Percentiles rank a stretch among this genome's conserved stretches.
phyloP scores from a whole-genome alignment of 345 rosid genomes.

The Populus pruinosa region DNA sequence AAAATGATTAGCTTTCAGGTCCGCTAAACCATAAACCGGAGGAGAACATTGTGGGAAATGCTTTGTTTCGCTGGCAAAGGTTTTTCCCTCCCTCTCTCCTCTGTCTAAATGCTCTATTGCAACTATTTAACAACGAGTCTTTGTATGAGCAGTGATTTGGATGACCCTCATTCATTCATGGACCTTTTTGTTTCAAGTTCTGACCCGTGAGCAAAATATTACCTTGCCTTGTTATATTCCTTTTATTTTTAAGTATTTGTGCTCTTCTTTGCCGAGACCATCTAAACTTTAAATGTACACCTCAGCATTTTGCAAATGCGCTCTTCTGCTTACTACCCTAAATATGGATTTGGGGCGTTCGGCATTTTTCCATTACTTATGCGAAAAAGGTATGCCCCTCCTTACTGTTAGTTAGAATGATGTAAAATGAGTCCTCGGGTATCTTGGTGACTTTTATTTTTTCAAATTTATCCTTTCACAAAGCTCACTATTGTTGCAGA shows the following conservation, averaged over 20 bases:
- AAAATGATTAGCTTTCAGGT: slow-evolving; percentile 56
- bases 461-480: slow-evolving; percentile 12
- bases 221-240: background rate
- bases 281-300: background rate
- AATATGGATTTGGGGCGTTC: slow-evolving; percentile 77
- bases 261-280: background rate
- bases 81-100: background rate
- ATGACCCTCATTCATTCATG: slow-evolving; percentile 89
- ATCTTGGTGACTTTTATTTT: background rate
- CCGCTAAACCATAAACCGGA: slow-evolving; percentile 55
- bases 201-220: slow-evolving; percentile 54
- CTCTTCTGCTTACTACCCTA: slow-evolving; percentile 68
- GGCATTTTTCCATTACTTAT: slow-evolving; percentile 59
- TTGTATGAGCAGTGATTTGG: slow-evolving; percentile 55
- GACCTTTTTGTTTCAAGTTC: slow-evolving; percentile 75
- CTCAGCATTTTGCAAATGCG: slow-evolving; percentile 61
- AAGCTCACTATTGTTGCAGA: slow-evolving; percentile 33
- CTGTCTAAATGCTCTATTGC: background rate
- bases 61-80: slow-evolving; percentile 86
- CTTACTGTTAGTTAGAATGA: background rate
- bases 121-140: background rate
- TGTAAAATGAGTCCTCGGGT: background rate
- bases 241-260: background rate
- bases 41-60: slow-evolving; percentile 63
- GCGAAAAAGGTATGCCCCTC: slow-evolving; percentile 43